A percentile compares a stretch with the other conserved stretches of the same genome.
Evolutionary conservation across 2,329 filamentous ascomycete genomes (phyloP).

Genomic region (Verticillium klebahnii): DNA sequence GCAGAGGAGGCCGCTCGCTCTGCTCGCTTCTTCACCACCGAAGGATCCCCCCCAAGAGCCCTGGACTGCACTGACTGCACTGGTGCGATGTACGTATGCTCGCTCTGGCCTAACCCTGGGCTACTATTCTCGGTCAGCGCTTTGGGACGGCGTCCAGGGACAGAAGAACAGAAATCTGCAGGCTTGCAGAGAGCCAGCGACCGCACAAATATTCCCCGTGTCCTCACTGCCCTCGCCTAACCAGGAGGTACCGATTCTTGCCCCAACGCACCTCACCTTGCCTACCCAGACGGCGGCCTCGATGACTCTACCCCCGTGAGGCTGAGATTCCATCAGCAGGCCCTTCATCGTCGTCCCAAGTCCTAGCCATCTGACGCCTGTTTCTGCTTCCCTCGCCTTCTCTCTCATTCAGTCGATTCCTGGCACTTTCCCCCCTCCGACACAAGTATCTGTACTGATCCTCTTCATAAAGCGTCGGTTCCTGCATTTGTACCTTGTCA

Average conservation of each 20-base stretch:
- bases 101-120: neutral
- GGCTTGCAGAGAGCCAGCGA: neutral
- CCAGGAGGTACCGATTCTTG: no score
- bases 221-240: neutral
- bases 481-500: neutral
- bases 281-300: neutral
- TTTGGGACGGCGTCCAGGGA: neutral
- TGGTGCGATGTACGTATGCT: no score
- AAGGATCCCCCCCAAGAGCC: neutral
- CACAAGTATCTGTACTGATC: neutral
- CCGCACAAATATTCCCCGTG: neutral
- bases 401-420: neutral
- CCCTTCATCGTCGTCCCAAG: neutral
- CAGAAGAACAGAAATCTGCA: neutral
- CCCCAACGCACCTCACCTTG: neutral
- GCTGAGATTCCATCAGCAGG: constrained; percentile 1
- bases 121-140: neutral
- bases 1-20: neutral
- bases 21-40: neutral
- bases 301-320: constrained; percentile 1
- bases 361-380: neutral
- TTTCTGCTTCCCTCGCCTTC: neutral
- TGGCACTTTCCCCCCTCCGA: neutral
- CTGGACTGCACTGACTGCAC: no score
- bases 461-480: neutral